phyloP scores from a whole-genome alignment of 768 basidiomycete genomes.

The Coprinopsis strossmayeri region DNA sequence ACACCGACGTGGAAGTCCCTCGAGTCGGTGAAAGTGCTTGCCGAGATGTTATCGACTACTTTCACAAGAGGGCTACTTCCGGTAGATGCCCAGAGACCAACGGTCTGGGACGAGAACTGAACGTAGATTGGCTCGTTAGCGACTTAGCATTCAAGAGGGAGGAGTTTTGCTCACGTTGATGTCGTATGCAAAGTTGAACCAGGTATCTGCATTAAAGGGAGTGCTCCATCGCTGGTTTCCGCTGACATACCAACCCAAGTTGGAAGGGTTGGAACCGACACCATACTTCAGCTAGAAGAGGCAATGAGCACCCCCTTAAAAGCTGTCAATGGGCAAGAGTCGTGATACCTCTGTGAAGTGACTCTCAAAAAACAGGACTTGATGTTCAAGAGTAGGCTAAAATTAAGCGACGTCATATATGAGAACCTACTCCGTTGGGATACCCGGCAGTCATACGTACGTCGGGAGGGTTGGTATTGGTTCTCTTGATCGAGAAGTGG shows the following conservation, averaged over 20 bases:
- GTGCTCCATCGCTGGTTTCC: slow-evolving; percentile 43
- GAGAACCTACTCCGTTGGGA: no score
- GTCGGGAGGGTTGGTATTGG: slow-evolving; percentile 44
- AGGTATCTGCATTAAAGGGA: slow-evolving; percentile 43
- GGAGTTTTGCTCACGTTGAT: slow-evolving; percentile 38
- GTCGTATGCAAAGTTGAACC: slow-evolving; percentile 66
- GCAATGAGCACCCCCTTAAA: no score
- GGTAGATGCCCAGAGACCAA: slow-evolving; percentile 54
- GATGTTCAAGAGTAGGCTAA: slow-evolving; percentile 52
- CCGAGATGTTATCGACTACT: slow-evolving; percentile 40
- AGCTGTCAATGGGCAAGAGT: no score
- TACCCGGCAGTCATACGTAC: no score
- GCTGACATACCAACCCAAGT: slow-evolving; percentile 48
- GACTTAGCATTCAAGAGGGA: neutral
- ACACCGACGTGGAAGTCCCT: slow-evolving; percentile 59
- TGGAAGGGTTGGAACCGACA: slow-evolving; percentile 38
- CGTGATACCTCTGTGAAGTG: slow-evolving; percentile 54
- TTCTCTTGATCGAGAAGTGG: slow-evolving; percentile 52
- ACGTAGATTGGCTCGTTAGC: neutral
- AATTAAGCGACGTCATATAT: neutral
- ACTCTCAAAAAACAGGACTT: slow-evolving; percentile 57
- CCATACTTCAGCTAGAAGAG: slow-evolving; percentile 62
- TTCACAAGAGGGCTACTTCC: slow-evolving; percentile 40
- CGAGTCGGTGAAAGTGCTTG: slow-evolving; percentile 51
- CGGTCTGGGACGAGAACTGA: slow-evolving; percentile 45